Evolutionary conservation across 202 grass and related monocot genomes (phyloP), one percentile per base, ranked within the genome.

Genomic region (Brachypodium distachyon): DNA sequence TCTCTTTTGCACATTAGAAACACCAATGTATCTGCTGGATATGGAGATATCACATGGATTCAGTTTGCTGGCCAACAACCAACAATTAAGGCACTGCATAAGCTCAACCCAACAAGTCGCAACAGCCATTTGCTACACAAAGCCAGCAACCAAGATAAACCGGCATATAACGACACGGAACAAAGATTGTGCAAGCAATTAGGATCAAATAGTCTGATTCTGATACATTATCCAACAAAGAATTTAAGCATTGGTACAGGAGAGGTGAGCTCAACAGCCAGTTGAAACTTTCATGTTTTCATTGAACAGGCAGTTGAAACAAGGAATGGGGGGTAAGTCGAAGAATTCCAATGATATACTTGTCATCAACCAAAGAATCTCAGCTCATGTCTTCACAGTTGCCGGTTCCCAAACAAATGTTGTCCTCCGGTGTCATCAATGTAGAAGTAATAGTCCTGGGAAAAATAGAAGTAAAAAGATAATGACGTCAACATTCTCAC

Each of bases 291-390:
- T 67, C 82, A 76, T 46, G 70, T 54, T 65, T 88, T 36, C 70
- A 84, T 70, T 80, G 72, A 84, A 84, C 77, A 84, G 57, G 57
- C 48, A 67, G 77, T 81, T 27, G 66, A 60, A 56, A 74, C 46
- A 77, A 89, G 72, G 48, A 81, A 89, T 67, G 33, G 56, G 41
- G 75, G 65, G 82, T 85, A 89, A 89, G 87, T 85, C n/a, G 61
- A 84, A 47, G 29, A 84, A 84, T 77, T 77, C 72, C 48, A 80
- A 81, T 52, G 77, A 77, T 81, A 58, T 89, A 85, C 57, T 81
- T 67, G 72, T 85, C 87, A 85, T 85, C 87, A 85, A 88, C 72
- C 77, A 89, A 89, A 89, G 87, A 89, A 89, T 89, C 66, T 72
- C 63, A 77, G 82, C 77, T 81, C 72, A 88, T 77, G 72, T 77